phyloP scores from a whole-genome alignment of 1,284 basidiomycete species.

The Naganishia cerealis region DNA sequence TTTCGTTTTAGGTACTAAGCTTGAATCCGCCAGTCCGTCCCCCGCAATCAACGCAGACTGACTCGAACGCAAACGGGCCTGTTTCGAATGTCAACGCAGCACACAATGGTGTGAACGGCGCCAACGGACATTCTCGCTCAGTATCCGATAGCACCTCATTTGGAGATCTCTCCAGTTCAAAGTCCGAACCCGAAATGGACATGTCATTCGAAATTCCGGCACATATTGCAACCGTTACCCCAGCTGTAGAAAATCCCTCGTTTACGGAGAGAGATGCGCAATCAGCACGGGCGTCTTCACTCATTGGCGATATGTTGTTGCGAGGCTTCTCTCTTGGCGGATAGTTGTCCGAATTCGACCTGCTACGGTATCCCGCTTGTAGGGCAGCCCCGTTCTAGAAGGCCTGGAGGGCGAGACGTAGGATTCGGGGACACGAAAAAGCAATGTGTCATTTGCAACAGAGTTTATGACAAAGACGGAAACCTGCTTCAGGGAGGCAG shows the following conservation, averaged over 20 bases:
- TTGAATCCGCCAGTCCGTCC: not conserved
- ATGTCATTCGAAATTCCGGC: slow-evolving; percentile 12
- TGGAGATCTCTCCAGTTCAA: slow-evolving; percentile 5
- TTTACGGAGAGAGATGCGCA: slow-evolving; percentile 23
- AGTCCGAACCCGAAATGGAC: slow-evolving; percentile 11
- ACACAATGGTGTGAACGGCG: slow-evolving; percentile 19
- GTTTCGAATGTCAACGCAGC: slow-evolving; percentile 2
- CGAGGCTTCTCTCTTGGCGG: slow-evolving; percentile 49
- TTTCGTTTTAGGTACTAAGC: not conserved
- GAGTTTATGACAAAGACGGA: slow-evolving; percentile 30
- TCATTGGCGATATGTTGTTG: slow-evolving; percentile 47
- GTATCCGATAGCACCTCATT: slow-evolving; percentile 41
- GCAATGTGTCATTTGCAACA: slow-evolving; percentile 33
- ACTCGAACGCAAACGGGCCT: not conserved
- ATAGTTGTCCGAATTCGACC: slow-evolving; percentile 44
- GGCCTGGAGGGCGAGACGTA: slow-evolving; percentile 19
- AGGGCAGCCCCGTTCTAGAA: slow-evolving; percentile 44
- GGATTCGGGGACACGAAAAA: slow-evolving; percentile 27
- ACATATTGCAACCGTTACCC: not conserved
- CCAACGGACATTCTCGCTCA: slow-evolving; percentile 17
- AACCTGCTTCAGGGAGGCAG: slow-evolving; percentile 20
- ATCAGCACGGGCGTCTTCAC: slow-evolving; percentile 32
- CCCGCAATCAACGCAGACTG: not conserved
- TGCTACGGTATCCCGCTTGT: slow-evolving; percentile 52
- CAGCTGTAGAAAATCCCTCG: not conserved